Conservation (phyloP, 1,139 yeast genomes). For the Zygotorulaspora mrakii region DNA sequence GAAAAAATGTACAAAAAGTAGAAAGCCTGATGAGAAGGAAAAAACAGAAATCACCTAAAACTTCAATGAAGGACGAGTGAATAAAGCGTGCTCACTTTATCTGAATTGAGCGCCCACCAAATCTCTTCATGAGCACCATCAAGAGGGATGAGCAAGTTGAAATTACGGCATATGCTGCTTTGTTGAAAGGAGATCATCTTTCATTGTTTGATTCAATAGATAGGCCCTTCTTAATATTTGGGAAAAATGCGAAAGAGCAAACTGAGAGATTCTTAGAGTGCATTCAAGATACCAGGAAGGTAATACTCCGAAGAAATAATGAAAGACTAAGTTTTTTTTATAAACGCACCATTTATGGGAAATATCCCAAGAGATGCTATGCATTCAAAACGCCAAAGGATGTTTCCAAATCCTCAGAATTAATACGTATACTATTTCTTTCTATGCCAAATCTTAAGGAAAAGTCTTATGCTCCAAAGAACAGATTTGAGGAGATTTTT, state of each 20-base stretch:
- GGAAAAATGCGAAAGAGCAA: conserved; percentile 6
- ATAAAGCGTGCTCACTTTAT: no score
- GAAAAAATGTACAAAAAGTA: no score
- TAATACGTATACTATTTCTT: background rate
- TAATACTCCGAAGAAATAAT: background rate
- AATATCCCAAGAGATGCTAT: background rate
- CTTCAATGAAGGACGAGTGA: no score
- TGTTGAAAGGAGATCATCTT: conserved; percentile 6
- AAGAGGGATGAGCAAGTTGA: background rate
- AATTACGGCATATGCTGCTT: conserved; percentile 3
- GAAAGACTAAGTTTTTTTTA: background rate
- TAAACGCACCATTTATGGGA: conserved; percentile 1
- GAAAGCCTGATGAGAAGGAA: no score
- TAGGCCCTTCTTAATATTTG: conserved; percentile 6
- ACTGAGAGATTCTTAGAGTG: conserved; percentile 10
- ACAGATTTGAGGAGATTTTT: conserved; percentile 10
- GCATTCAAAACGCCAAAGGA: background rate
- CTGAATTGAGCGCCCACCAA: background rate
- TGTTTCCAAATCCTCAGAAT: conserved; percentile 1
- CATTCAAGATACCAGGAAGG: conserved; percentile 3
- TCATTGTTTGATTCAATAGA: conserved; percentile 8
- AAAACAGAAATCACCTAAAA: no score
- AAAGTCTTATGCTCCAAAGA: conserved; percentile 10
- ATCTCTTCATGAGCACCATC: background rate
- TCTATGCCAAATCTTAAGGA: background rate